These are phyloP conservation scores for Postia placenta DNA, from an alignment of 768 basidiomycete species.

Conservation along the genomic window DNA sequence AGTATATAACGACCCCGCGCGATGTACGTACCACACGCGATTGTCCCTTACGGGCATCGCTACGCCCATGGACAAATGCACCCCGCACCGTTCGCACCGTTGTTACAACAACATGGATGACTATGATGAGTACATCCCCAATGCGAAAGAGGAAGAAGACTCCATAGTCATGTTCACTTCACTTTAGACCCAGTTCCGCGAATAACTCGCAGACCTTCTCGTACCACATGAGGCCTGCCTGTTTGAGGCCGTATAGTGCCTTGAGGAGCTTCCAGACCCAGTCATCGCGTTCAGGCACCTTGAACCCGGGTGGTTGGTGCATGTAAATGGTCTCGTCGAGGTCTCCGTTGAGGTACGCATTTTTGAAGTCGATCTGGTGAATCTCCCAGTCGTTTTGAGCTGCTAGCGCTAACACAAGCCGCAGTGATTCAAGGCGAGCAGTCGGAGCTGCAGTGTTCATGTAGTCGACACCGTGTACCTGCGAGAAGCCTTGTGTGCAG, in stretches of 20 bases:
- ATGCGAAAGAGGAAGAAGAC: neutral
- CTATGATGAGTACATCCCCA: neutral
- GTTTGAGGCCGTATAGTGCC: slow-evolving; percentile 30
- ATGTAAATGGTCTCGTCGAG: slow-evolving; percentile 37
- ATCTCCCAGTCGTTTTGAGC: slow-evolving; percentile 29
- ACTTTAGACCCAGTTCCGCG: slow-evolving; percentile 5
- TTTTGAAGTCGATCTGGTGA: slow-evolving; percentile 34
- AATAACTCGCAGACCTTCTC: slow-evolving; percentile 8
- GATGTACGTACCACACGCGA: no score
- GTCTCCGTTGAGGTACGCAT: slow-evolving; percentile 31
- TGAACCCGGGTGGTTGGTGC: slow-evolving; percentile 28
- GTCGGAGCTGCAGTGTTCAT: slow-evolving; percentile 20
- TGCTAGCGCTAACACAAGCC: slow-evolving; percentile 27
- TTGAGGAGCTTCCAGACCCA: slow-evolving; percentile 2
- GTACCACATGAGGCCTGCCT: slow-evolving; percentile 27
- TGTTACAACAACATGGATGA: no score
- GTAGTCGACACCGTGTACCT: slow-evolving; percentile 30
- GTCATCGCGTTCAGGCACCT: slow-evolving; percentile 8
- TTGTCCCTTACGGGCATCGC: no score
- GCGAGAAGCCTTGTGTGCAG: slow-evolving; percentile 32
- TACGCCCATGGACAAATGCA: no score
- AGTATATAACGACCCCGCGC: no score
- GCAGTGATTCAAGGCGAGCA: slow-evolving; percentile 2
- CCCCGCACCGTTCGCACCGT: no score
- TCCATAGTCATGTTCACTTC: neutral